Conservation (phyloP, 306 rosid genomes). For the Nissolia schottii region DNA sequence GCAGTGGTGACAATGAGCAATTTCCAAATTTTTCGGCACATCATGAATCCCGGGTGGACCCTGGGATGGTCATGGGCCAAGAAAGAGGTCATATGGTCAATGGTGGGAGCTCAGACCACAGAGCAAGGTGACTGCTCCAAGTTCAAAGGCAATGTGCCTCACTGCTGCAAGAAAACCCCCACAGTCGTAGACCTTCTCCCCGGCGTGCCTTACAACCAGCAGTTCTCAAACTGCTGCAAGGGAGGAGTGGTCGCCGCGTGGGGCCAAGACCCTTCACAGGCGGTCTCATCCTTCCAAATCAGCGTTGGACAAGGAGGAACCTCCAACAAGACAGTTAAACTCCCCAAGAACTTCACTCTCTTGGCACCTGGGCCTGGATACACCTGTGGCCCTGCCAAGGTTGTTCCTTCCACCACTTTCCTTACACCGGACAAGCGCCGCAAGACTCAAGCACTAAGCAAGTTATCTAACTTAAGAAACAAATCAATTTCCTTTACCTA, state of each 20-base stretch:
- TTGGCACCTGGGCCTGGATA: slow-evolving; percentile 94
- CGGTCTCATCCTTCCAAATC: slow-evolving; percentile 77
- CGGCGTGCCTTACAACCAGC: slow-evolving; percentile 93
- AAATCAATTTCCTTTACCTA: neutral
- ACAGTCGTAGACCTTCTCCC: slow-evolving; percentile 89
- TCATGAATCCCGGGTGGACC: slow-evolving; percentile 87
- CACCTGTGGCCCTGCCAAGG: slow-evolving; percentile 86
- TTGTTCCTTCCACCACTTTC: slow-evolving; percentile 77
- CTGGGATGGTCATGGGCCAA: slow-evolving; percentile 91
- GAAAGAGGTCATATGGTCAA: slow-evolving; percentile 89
- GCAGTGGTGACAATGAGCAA: slow-evolving; percentile 74
- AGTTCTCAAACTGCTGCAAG: slow-evolving; percentile 81
- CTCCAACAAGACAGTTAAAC: slow-evolving; percentile 82
- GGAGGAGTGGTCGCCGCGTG: slow-evolving; percentile 92
- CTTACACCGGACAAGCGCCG: slow-evolving; percentile 75
- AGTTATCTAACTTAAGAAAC: slow-evolving; percentile 19
- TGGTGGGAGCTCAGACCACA: slow-evolving; percentile 78
- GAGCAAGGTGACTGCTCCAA: slow-evolving; percentile 97
- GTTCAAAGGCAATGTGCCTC: slow-evolving; percentile 84
- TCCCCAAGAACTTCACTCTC: slow-evolving; percentile 83
- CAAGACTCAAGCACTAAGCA: slow-evolving; percentile 92
- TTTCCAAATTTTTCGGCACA: slow-evolving; percentile 87
- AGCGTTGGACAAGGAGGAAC: slow-evolving; percentile 86
- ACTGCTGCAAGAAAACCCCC: slow-evolving; percentile 87
- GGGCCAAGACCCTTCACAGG: slow-evolving; percentile 82